phyloP scores from a whole-genome alignment of 305 asterid genomes.

The Solanum hybrid region DNA sequence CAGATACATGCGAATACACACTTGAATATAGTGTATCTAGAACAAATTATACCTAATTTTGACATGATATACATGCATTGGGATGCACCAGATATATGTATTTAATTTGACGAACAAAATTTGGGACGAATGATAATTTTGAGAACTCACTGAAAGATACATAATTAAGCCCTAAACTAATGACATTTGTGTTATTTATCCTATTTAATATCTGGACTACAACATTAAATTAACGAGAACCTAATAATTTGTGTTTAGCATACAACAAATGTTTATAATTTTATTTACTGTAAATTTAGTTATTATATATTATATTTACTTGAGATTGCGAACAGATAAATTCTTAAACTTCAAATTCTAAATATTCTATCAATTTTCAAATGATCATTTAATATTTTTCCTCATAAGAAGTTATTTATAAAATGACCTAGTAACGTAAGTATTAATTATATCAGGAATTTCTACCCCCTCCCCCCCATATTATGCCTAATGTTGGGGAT shows the following conservation, averaged over 20 bases:
- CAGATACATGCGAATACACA: neutral
- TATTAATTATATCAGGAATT: neutral
- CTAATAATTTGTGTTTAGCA: no score
- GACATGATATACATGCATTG: neutral
- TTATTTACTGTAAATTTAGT: neutral
- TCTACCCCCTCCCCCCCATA: neutral
- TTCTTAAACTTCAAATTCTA: neutral
- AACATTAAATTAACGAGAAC: no score
- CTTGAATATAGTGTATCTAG: neutral
- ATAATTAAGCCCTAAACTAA: neutral
- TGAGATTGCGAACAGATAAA: neutral
- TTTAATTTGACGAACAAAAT: no score
- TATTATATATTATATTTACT: neutral
- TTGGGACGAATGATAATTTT: neutral
- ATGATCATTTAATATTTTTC: neutral
- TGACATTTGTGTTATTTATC: no score
- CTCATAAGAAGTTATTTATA: neutral
- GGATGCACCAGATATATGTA: neutral
- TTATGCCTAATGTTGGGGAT: neutral
- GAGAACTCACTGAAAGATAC: neutral
- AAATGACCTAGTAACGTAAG: neutral
- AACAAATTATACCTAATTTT: neutral
- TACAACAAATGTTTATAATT: no score
- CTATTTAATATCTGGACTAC: no score
- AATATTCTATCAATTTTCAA: neutral